Evolutionary conservation across 306 rosid species (phyloP).

Genomic region (Malus sylvestris): DNA sequence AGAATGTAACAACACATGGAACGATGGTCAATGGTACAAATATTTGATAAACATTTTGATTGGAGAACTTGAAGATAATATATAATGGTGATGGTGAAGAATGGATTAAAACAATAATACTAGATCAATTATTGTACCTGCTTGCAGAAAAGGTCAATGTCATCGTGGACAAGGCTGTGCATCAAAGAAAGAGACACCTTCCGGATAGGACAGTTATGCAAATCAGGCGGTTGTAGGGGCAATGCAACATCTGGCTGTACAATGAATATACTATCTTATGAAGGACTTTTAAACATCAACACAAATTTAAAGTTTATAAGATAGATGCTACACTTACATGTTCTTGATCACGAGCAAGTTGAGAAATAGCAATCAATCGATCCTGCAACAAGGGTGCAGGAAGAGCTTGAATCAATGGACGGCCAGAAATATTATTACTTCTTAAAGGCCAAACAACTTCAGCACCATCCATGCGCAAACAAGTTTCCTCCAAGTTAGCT

Average conservation of each 20-base stretch:
- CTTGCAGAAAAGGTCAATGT: slow-evolving; percentile 77
- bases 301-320: not conserved
- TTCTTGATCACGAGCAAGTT: slow-evolving; percentile 86
- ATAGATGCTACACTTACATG: slow-evolving; percentile 48
- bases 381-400: slow-evolving; percentile 81
- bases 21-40: slow-evolving; percentile 12
- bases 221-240: slow-evolving; percentile 67
- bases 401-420: slow-evolving; percentile 77
- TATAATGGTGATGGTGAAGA: not conserved
- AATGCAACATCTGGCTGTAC: slow-evolving; percentile 88
- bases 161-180: slow-evolving; percentile 74
- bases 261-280: slow-evolving; percentile 11
- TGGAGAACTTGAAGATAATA: not conserved
- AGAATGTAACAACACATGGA: slow-evolving; percentile 13
- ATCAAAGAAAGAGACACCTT: slow-evolving; percentile 51
- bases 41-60: slow-evolving; percentile 12
- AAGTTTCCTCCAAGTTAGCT: slow-evolving; percentile 73
- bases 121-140: slow-evolving; percentile 35
- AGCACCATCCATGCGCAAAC: slow-evolving; percentile 80
- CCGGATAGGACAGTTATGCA: slow-evolving; percentile 51
- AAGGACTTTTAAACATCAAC: not conserved
- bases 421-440: slow-evolving; percentile 58
- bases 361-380: slow-evolving; percentile 81
- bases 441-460: slow-evolving; percentile 97
- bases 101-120: not conserved